Percentiles rank a stretch among this genome's conserved stretches.
Evolutionary conservation across 805 yeast species (phyloP).

Genomic region (Candida koratica): DNA sequence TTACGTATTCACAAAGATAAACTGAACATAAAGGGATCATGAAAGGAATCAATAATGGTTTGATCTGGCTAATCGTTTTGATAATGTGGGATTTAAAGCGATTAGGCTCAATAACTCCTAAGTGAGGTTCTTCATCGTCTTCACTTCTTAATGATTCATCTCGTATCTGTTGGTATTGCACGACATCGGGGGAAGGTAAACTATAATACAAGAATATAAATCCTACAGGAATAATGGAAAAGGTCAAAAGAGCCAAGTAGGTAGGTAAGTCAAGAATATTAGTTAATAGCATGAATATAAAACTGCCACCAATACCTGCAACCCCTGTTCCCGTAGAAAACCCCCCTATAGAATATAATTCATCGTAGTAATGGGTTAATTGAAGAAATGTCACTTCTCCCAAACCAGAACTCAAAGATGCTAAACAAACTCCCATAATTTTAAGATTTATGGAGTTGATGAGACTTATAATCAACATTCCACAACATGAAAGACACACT

Average conservation of each 20-base stretch:
- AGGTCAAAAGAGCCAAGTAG: conserved; percentile 50
- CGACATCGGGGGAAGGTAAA: conserved; percentile 3
- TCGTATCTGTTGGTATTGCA: conserved; percentile 5
- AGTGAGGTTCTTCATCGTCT: neutral
- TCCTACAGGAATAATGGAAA: conserved; percentile 52
- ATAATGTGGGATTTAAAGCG: conserved; percentile 14
- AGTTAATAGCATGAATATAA: conserved; percentile 65
- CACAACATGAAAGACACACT: conserved; percentile 57
- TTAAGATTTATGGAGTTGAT: conserved; percentile 34
- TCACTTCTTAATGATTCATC: neutral
- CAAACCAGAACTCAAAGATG: conserved; percentile 80
- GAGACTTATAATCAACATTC: conserved; percentile 69
- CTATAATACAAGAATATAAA: conserved; percentile 34
- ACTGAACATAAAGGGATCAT: conserved; percentile 85
- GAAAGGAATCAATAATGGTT: conserved; percentile 53
- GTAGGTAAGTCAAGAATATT: conserved; percentile 60
- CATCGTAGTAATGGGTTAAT: conserved; percentile 71
- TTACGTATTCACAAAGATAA: conserved; percentile 79
- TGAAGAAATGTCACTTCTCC: conserved; percentile 90
- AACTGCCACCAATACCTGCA: conserved; percentile 86
- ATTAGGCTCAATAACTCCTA: neutral
- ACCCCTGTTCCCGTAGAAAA: conserved; percentile 96
- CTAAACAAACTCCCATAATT: conserved; percentile 68
- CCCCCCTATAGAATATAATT: conserved; percentile 62
- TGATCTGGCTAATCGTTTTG: conserved; percentile 26